Evolutionary conservation across 1,139 yeast genomes (phyloP).

Genomic region (Zygosaccharomyces pseudobailii): DNA sequence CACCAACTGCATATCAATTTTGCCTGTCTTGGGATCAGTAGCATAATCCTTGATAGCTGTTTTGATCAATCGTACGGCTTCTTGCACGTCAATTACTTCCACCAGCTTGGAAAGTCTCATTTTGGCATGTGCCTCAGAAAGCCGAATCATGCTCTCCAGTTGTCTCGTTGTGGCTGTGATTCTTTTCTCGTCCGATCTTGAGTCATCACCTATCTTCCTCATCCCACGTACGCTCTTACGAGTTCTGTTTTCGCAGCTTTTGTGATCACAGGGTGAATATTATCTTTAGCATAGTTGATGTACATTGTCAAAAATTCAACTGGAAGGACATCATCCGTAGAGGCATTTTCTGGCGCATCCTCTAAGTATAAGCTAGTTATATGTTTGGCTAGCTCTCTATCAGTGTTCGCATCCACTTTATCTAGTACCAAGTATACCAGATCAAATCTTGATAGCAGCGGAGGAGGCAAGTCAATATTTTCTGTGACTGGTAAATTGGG

Average conservation of each 20-base stretch:
- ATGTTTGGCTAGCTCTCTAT: slow-evolving; percentile 83
- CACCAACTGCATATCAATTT: slow-evolving; percentile 94
- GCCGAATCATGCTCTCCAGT: slow-evolving; percentile 89
- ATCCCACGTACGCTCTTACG: slow-evolving; percentile 90
- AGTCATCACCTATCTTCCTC: slow-evolving; percentile 92
- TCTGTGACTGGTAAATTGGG: slow-evolving; percentile 90
- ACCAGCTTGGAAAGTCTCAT: slow-evolving; percentile 77
- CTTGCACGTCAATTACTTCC: slow-evolving; percentile 78
- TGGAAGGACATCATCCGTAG: slow-evolving; percentile 63
- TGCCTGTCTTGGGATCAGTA: slow-evolving; percentile 93
- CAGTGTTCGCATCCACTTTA: slow-evolving; percentile 81
- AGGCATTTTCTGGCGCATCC: slow-evolving; percentile 73
- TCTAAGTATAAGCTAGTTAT: slow-evolving; percentile 89
- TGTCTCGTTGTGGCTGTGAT: slow-evolving; percentile 98
- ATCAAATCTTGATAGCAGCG: slow-evolving; percentile 89
- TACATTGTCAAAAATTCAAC: slow-evolving; percentile 83
- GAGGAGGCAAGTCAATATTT: slow-evolving; percentile 95
- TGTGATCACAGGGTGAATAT: slow-evolving; percentile 70
- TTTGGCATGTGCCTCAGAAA: slow-evolving; percentile 95
- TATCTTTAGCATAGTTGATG: slow-evolving; percentile 87
- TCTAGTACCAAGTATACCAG: slow-evolving; percentile 87
- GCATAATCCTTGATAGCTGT: slow-evolving; percentile 97
- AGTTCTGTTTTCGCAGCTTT: slow-evolving; percentile 78
- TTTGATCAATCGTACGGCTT: slow-evolving; percentile 86
- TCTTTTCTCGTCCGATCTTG: slow-evolving; percentile 78